Evolutionary conservation across 2,329 filamentous ascomycete species (phyloP).

Genomic region (Aspergillus transmontanensis): DNA sequence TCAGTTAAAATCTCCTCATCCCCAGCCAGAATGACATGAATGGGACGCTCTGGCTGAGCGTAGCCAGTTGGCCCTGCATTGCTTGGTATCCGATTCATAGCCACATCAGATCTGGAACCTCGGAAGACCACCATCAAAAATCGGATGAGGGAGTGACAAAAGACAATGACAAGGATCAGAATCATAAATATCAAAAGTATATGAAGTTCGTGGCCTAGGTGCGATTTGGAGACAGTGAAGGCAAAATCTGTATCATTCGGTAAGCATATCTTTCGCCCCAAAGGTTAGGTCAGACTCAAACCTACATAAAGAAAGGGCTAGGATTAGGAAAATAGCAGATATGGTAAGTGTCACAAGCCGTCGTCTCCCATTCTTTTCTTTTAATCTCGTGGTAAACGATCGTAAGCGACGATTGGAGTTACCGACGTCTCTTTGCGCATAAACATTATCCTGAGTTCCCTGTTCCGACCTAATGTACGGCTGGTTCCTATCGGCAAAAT

Average conservation of each 20-base stretch:
- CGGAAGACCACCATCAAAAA: constrained; percentile 68
- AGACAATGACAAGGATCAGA: constrained; percentile 73
- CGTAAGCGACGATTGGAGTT: constrained; percentile 8
- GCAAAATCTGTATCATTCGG: constrained; percentile 63
- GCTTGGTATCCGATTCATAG: constrained; percentile 45
- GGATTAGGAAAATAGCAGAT: constrained; percentile 63
- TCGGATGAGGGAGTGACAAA: constrained; percentile 76
- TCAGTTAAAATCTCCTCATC: constrained; percentile 67
- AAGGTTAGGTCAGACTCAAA: constrained; percentile 19
- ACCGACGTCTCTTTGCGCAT: constrained; percentile 9
- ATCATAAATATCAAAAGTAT: constrained; percentile 79
- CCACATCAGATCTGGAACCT: constrained; percentile 32
- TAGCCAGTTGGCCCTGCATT: constrained; percentile 65
- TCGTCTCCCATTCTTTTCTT: constrained; percentile 55
- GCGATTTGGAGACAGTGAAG: constrained; percentile 67
- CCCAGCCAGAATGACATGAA: constrained; percentile 71
- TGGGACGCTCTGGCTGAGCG: constrained; percentile 70
- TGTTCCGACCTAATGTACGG: background rate
- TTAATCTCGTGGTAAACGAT: constrained; percentile 48
- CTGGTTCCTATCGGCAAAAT: constrained; percentile 1
- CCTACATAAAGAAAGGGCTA: constrained; percentile 68
- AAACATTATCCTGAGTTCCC: constrained; percentile 11
- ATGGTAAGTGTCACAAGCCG: constrained; percentile 65
- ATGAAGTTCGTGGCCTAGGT: constrained; percentile 71
- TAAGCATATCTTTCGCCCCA: constrained; percentile 9